Conservation (phyloP, 108 stramenopile genomes). For the Fragilariopsis cylindrus region DNA sequence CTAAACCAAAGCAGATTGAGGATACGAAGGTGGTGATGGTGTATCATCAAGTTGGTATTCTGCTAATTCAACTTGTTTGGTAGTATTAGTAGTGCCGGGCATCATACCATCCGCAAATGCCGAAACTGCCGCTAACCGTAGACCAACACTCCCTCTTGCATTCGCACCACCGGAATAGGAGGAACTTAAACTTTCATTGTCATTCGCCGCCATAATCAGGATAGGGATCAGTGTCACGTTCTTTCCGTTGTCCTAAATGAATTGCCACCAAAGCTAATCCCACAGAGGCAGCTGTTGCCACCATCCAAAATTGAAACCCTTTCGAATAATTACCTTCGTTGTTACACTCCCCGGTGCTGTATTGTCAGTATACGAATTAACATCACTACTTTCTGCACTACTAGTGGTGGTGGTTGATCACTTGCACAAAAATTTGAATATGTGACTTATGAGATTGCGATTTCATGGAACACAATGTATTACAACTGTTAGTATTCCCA, state of each 20-base stretch:
- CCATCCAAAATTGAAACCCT: slow-evolving; percentile 34
- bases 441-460: not conserved
- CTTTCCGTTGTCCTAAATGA: slow-evolving; percentile 22
- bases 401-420: not conserved
- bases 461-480: not conserved
- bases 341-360: not conserved
- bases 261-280: slow-evolving; percentile 21
- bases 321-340: not conserved
- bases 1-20: not conserved
- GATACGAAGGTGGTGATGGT: not conserved
- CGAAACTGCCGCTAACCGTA: slow-evolving; percentile 16
- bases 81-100: not conserved
- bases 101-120: slow-evolving; percentile 28
- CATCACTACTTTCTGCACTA: not conserved
- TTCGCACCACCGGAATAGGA: not conserved
- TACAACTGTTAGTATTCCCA: not conserved
- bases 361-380: slow-evolving; percentile 2
- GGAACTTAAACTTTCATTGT: not conserved
- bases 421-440: not conserved
- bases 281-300: slow-evolving; percentile 18
- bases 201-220: not conserved
- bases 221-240: not conserved
- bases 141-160: slow-evolving; percentile 19
- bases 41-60: slow-evolving; percentile 6
- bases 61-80: not conserved